Conservation (phyloP, 2,329 filamentous ascomycete genomes). For the Emmonsiellopsis sp. region DNA sequence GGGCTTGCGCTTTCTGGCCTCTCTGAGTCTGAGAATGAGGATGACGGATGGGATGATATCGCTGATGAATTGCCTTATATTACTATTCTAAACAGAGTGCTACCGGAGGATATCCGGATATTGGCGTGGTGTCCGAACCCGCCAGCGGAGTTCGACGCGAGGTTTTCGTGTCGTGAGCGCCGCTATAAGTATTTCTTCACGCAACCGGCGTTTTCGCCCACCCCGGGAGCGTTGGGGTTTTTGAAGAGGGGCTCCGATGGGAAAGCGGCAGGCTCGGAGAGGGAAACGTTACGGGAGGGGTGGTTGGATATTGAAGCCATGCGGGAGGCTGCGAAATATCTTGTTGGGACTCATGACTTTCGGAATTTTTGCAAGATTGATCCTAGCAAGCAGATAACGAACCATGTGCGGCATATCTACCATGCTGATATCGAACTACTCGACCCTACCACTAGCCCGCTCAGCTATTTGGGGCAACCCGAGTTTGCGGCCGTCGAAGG, state of each 20-base stretch:
- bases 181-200: constrained; percentile 98
- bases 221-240: constrained; percentile 46
- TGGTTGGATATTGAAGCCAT: constrained; percentile 85
- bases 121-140: constrained; percentile 87
- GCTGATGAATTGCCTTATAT: constrained; percentile 77
- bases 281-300: constrained; percentile 46
- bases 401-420: constrained; percentile 70
- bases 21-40: constrained; percentile 22
- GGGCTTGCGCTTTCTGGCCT: constrained; percentile 12
- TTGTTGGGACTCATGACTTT: constrained; percentile 83
- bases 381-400: constrained; percentile 75
- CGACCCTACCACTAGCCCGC: constrained; percentile 39
- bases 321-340: constrained; percentile 68
- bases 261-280: constrained; percentile 16
- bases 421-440: constrained; percentile 70
- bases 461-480: constrained; percentile 46
- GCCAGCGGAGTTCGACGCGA: constrained; percentile 71
- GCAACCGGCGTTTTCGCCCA: constrained; percentile 72
- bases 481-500: constrained; percentile 31
- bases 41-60: constrained; percentile 51
- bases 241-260: constrained; percentile 21
- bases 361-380: constrained; percentile 96
- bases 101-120: constrained; percentile 81
- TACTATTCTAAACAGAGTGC: constrained; percentile 71
- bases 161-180: constrained; percentile 85